Evolutionary conservation across 2,329 filamentous ascomycete genomes (phyloP), one percentile per base, ranked within the genome.

Genomic region (Rhynchosporium graminicola): DNA sequence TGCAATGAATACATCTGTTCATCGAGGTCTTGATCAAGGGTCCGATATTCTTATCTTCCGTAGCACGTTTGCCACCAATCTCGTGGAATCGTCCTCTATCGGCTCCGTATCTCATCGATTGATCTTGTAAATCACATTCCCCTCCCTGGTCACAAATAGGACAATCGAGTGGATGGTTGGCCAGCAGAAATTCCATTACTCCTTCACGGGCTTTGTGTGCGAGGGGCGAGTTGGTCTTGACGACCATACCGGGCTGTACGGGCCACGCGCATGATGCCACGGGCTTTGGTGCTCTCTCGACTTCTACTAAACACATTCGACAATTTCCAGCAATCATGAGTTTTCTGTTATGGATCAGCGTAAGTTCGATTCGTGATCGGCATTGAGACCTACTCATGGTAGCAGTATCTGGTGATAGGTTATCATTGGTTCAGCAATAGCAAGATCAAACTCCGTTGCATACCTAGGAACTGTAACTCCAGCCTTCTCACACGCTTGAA

Each of bases 1-100:
- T 99, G 83, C 95, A 99, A 82, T 99, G 95, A 74, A 99, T 99
- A 79, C 95, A 99, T 76, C 95, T 87, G 84, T 99, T 99, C 95
- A 99, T 99, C 56, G 95, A 99, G 3, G 95, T 99, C 86, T 99
- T 99, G 80, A 99, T 91, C 70, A 99, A 79, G 59, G 95, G 95
- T 42, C 95, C 95, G 74, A 99, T 97, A 78, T 99, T 98, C 85
- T 99, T 99, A 79, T 99, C 95, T 81, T 99, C 95, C 45, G 97
- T 93, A 31, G 92, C 95, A 82, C 95, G 91, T 85, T 99, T 99
- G 79, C 95, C 95, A 61, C 86, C 88, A 74, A 96, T 80, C 79
- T 99, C 95, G 80, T 99, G 95, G 81, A 99, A 99, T 72, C 95
- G 90, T 66, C 95, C 95, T 76, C 95, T 87, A 79, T 99, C 95